Evolutionary conservation across 2,329 filamentous ascomycete species (phyloP), one percentile per base, ranked within the genome.

Genomic region (Xylaria sp.): DNA sequence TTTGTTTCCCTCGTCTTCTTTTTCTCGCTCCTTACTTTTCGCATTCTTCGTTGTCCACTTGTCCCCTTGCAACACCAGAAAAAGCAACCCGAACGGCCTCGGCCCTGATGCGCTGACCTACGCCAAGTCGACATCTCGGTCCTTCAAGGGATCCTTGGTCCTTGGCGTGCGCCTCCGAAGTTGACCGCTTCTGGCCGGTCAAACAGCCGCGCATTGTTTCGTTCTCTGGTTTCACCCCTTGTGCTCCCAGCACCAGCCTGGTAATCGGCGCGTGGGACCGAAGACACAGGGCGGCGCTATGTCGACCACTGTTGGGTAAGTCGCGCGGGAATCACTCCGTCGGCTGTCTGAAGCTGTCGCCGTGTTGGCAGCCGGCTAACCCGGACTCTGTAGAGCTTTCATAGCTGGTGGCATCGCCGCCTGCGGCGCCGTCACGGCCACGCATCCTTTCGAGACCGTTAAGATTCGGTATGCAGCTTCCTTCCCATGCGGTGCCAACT

Each of bases 381-480:
- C 51, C 51, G 31, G 39, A 52, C 31, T 10, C 62, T 67, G 46
- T 57, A 90, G 94, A 74, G 93, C 94, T 71, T 99, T 99, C 85
- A 90, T 98, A 77, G 95, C 96, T 66, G 96, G 96, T 80, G 96
- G 96, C 79, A 92, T 99, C 79, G 96, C 96, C 79, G 96, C 96
- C 73, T 98, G 95, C 83, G 96, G 96, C 79, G 96, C 96, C 73
- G 96, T 99, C 67, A 98, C 95, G 49, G 94, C 97, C 73, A 98
- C 96, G 60, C 96, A 99, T 82, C 94, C 94, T 66, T 98, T 98
- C 84, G 96, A 99, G 83, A 98, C 95, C 13, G 94, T 99, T 80
- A 99, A 99, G 88, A 98, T 98, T 79, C 92, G 94, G 92, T 94
- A 85, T 79, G 86, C 79, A 51, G 23, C 28, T 12, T 57, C 63